These are phyloP conservation scores for Talaromyces sp. DNA, from an alignment of 2,329 filamentous ascomycete species.

Conservation along the genomic window DNA sequence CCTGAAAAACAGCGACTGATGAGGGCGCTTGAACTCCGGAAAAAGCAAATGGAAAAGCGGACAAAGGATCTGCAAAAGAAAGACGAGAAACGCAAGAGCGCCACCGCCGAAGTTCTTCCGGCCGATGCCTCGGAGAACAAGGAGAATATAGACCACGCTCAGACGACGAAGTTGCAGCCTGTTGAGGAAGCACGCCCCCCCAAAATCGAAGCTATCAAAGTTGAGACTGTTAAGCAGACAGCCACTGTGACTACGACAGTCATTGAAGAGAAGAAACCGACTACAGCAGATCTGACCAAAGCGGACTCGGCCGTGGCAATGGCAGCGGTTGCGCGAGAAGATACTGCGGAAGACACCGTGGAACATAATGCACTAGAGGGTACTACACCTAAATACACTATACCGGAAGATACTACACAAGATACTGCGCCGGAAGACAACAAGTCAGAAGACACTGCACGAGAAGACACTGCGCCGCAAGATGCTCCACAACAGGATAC, in stretches of 20 bases:
- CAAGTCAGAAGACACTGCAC: neutral
- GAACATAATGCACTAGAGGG: neutral
- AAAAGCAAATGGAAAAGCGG: conserved; percentile 62
- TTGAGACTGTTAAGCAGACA: neutral
- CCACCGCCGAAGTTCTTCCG: neutral
- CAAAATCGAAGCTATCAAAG: neutral
- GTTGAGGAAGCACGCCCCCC: neutral
- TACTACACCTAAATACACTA: neutral
- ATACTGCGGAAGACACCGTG: neutral
- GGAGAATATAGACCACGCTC: conserved; percentile 25
- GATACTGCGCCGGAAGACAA: neutral
- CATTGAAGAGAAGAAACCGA: conserved; percentile 12
- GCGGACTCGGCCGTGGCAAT: conserved; percentile 22
- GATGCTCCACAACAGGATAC: neutral
- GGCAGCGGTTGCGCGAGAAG: conserved; percentile 12
- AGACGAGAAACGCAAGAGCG: conserved; percentile 16
- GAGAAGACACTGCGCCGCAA: neutral
- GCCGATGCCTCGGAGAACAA: conserved; percentile 16
- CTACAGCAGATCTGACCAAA: conserved; percentile 15
- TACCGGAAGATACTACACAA: neutral
- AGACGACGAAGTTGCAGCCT: conserved; percentile 1
- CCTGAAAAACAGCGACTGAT: conserved; percentile 88
- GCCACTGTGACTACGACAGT: neutral
- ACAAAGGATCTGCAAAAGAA: conserved; percentile 25
- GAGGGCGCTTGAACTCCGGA: conserved; percentile 88